Base-by-base conservation (phyloP, 2,329 filamentous ascomycete species). In the Aspergillus pseudoterreus region DNA sequence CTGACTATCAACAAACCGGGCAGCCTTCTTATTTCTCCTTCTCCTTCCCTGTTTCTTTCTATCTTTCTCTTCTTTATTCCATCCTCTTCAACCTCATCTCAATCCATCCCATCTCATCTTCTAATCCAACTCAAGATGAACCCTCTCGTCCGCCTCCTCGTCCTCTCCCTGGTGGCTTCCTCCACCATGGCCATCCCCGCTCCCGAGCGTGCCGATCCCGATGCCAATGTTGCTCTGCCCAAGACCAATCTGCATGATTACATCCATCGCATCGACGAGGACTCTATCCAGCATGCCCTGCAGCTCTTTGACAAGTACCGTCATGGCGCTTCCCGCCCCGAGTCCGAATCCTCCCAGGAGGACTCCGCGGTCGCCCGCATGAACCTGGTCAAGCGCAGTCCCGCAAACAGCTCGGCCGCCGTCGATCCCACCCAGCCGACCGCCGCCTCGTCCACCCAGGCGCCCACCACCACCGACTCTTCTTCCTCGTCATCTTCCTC, bases 321-420 rank as follows among this genome's bases (percentile, higher is more conserved):
- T 65, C 81, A 88, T 63, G 86, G 86, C 52, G 78, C 88, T 50
- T 88, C 85, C 67, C 78, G 81, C 56, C 82, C 83, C 56, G 85
- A 9, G 24, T 9, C 24, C 8, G 24, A 27, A 9, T 9, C 24
- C 24, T 27, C 87, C 62, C 78, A 77, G 58, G 75, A 78, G 10
- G 85, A 84, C 32, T 30, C 24, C 8, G 42, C 24, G 14, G 24
- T 15, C 15, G 24, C 39, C 15, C 12, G 30, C 22, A 76, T 86
- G 50, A 80, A 83, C 51, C 71, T 90, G 51, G 86, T 82, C 35
- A 84, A 82, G 69, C 80, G 86, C 56, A 81, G 84, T 56, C 14
- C 35, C 35, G 35, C 35, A 38, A 66, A 49, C 46, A 59, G 57
- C 24, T 52, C 58, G 10, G 58, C 61, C 4, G 45, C 51, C 11